phyloP scores from a whole-genome alignment of 2,329 filamentous ascomycete genomes.

The Arthroderma uncinatum region DNA sequence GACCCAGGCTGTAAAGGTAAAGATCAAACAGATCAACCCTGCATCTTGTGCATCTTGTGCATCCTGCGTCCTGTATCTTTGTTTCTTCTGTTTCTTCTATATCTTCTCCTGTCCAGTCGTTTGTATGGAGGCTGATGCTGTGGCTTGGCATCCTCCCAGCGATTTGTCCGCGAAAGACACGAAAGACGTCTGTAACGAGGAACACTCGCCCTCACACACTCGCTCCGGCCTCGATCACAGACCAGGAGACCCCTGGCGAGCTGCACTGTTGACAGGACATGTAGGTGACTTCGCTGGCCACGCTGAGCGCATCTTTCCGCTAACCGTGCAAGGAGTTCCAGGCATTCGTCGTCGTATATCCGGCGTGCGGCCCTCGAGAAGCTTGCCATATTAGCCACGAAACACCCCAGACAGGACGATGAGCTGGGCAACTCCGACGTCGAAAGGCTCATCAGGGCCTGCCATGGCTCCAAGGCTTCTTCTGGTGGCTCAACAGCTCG shows the following conservation, averaged over 20 bases:
- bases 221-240: background rate
- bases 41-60: no score
- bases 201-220: background rate
- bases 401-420: slow-evolving; percentile 20
- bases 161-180: background rate
- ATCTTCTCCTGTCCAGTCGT: no score
- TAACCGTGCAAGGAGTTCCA: background rate
- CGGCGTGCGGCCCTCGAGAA: slow-evolving; percentile 33
- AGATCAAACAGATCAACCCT: no score
- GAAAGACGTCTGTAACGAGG: background rate
- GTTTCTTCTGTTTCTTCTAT: no score
- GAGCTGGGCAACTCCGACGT: slow-evolving; percentile 24
- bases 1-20: no score
- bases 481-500: background rate
- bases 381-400: slow-evolving; percentile 34
- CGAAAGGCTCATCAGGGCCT: slow-evolving; percentile 26
- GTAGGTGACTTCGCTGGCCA: background rate
- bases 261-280: background rate
- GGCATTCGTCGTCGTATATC: slow-evolving; percentile 12
- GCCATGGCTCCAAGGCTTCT: background rate
- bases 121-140: no score
- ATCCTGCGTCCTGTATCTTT: no score
- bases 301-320: background rate
- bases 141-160: no score
- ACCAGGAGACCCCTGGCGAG: background rate